A percentile compares a stretch with the other conserved stretches of the same genome.
Conservation (phyloP, 73 alveolate genomes). For the Tetrahymena thermophila region DNA sequence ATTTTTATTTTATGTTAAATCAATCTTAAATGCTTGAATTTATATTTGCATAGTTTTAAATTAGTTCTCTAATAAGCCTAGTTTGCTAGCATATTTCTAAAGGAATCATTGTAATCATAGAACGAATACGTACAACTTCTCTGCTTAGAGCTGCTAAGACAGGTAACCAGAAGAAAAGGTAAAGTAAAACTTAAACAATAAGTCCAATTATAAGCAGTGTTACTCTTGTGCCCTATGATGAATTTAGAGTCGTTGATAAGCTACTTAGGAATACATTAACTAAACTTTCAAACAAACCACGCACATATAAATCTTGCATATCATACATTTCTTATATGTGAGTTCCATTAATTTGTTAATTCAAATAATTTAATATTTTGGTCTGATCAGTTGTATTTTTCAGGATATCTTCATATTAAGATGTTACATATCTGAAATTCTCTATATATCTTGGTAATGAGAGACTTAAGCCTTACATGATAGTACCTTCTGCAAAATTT, state of each 20-base stretch:
- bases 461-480: not conserved
- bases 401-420: not conserved
- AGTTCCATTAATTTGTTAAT: not conserved
- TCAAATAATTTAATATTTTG: not conserved
- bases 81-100: not conserved
- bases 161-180: not conserved
- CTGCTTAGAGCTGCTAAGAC: not conserved
- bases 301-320: not conserved
- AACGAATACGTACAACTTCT: not conserved
- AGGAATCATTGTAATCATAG: not conserved
- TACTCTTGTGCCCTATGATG: not conserved
- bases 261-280: not conserved
- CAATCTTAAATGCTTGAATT: not conserved
- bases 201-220: not conserved
- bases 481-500: not conserved
- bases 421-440: not conserved
- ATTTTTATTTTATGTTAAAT: too few relatives aligned
- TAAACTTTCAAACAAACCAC: not conserved
- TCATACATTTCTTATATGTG: not conserved
- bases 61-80: not conserved
- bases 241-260: not conserved
- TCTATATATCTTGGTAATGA: not conserved
- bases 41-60: not conserved
- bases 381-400: not conserved
- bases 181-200: not conserved